Evolutionary conservation across 1,139 yeast species (phyloP).

Genomic region (Geotrichum carabidarum): DNA sequence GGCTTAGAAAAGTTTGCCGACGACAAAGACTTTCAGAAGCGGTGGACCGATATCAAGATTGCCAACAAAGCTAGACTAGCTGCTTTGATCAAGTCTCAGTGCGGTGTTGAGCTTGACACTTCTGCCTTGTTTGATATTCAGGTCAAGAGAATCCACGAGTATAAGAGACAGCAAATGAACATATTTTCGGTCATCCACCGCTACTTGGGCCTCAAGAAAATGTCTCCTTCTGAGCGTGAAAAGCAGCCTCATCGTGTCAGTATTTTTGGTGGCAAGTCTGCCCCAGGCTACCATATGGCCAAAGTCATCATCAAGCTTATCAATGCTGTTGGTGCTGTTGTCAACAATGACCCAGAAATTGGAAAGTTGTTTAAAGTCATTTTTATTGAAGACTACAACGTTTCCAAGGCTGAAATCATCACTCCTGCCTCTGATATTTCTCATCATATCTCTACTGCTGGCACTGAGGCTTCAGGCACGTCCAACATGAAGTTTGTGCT

Average conservation of each 20-base stretch:
- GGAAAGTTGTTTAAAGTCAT: conserved; percentile 77
- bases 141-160: conserved; percentile 92
- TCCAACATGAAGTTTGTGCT: conserved; percentile 93
- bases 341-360: conserved; percentile 70
- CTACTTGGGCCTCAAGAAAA: conserved; percentile 66
- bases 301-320: conserved; percentile 81
- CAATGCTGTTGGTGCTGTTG: conserved; percentile 73
- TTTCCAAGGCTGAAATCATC: conserved; percentile 87
- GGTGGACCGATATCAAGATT: conserved; percentile 69
- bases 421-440: conserved; percentile 87
- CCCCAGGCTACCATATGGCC: conserved; percentile 96
- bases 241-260: conserved; percentile 71
- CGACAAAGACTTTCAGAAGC: conserved; percentile 59
- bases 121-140: conserved; percentile 81
- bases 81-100: conserved; percentile 58
- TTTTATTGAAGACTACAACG: conserved; percentile 87
- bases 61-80: conserved; percentile 68
- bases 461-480: conserved; percentile 95
- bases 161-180: conserved; percentile 91
- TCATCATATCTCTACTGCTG: conserved; percentile 94
- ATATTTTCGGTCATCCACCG: conserved; percentile 84
- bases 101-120: conserved; percentile 62
- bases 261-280: conserved; percentile 90
- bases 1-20: conserved; percentile 61
- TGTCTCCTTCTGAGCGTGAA: conserved; percentile 60